Evolutionary conservation across 2,329 filamentous ascomycete species (phyloP), one percentile per base, ranked within the genome.

Genomic region (Fusarium algeriense): DNA sequence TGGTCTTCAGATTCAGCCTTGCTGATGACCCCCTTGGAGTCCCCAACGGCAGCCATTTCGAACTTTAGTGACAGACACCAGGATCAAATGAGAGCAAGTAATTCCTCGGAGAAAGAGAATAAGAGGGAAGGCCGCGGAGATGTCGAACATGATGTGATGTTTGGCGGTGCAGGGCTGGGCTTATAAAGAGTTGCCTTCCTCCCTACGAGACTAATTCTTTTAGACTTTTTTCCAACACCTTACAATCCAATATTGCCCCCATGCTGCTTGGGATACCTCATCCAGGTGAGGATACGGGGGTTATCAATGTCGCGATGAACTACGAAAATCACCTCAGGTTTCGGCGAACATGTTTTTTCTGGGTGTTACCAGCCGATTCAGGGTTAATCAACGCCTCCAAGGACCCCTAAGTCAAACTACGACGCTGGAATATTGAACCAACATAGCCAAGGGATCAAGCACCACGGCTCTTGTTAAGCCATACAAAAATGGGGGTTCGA

Each of bases 221-320:
- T 35, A 23, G 10, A 5, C 9, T 12, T 13, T 3, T 11, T 32
- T 17, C 15, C n/a, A 55, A 34, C 9, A 44, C 17, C 34, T 41
- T 49, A 14, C 19, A 40, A 30, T 30, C 4, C 30, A 30, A 38
- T 26, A n/a, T 56, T 30, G 17, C 43, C 38, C 50, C 17, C 35
- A 41, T 62, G 17, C 10, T 37, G 46, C 30, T 28, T 46, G 38
- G 54, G 35, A 49, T 37, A 23, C 14, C 34, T 40, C 34, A 37
- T 14, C 20, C 34, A 23, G 34, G 28, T 44, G 60, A 48, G 23
- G 57, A 40, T 10, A 56, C 37, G 50, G 61, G 57, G 57, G 63
- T 35, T 46, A 60, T 44, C 45, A 57, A 76, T 76, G 75, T 76
- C 75, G 75, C 60, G 67, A 76, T 76, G 73, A 34, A 40, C 56